Evolutionary conservation across 768 basidiomycete species (phyloP).

Genomic region (Tulasnella sp.): DNA sequence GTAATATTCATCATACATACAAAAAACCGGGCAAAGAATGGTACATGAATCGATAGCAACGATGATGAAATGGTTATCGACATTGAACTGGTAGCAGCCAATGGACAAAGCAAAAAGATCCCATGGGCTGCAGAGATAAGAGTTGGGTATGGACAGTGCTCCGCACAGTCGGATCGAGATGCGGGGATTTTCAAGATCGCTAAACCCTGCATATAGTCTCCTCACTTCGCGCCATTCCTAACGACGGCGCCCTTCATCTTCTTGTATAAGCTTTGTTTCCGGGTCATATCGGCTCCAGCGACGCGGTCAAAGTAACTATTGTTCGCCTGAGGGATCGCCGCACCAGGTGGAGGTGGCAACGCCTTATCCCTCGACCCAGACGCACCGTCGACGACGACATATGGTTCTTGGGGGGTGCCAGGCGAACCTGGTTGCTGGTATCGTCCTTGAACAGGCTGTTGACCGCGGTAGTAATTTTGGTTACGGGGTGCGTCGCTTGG

Average conservation of each 20-base stretch:
- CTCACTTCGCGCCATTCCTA: constrained; percentile 16
- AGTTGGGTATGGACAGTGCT: constrained; percentile 1
- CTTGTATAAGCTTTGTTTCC: constrained; percentile 76
- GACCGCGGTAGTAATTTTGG: background rate
- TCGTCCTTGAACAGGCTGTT: constrained; percentile 40
- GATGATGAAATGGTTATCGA: background rate
- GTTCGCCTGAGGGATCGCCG: constrained; percentile 36
- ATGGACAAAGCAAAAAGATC: background rate
- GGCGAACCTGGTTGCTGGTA: constrained; percentile 32
- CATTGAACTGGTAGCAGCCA: background rate
- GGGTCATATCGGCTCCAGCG: constrained; percentile 50
- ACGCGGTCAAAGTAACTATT: constrained; percentile 53
- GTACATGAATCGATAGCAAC: background rate
- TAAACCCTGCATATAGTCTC: background rate
- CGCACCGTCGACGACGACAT: constrained; percentile 59
- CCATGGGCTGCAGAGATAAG: background rate
- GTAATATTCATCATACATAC: constrained; percentile 15
- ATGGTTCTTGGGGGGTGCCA: constrained; percentile 35
- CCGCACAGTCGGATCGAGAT: constrained; percentile 2
- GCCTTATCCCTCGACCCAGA: constrained; percentile 50
- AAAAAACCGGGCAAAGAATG: background rate
- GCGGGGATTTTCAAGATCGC: background rate
- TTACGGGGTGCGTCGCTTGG: background rate
- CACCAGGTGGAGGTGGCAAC: constrained; percentile 46
- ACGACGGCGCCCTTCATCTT: constrained; percentile 67